phyloP scores from a whole-genome alignment of 1,139 yeast species.

The Candida smagusa region DNA sequence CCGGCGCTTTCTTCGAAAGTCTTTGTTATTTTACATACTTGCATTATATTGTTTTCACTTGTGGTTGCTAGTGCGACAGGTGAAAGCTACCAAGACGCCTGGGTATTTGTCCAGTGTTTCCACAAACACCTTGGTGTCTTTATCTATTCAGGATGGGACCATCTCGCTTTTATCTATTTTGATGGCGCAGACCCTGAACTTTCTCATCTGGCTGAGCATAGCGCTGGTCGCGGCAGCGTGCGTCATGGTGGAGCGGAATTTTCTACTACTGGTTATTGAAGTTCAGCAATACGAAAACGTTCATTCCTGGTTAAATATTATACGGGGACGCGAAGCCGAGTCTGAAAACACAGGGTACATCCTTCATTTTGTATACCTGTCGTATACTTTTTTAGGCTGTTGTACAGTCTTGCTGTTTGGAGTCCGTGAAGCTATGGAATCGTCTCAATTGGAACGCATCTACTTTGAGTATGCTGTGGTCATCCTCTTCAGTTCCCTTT shows the following conservation, averaged over 20 bases:
- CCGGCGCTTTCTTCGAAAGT: constrained; percentile 20
- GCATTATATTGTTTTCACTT: constrained; percentile 38
- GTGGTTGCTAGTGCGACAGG: constrained; percentile 49
- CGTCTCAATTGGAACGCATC: neutral
- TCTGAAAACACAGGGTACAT: neutral
- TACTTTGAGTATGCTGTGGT: constrained; percentile 57
- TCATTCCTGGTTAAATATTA: constrained; percentile 59
- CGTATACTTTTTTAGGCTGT: neutral
- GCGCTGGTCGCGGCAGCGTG: constrained; percentile 68
- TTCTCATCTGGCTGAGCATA: constrained; percentile 67
- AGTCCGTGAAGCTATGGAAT: neutral
- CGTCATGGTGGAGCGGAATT: constrained; percentile 74
- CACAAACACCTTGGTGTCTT: constrained; percentile 43
- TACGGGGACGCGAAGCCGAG: constrained; percentile 38
- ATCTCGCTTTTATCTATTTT: constrained; percentile 54
- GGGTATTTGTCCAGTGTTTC: constrained; percentile 56
- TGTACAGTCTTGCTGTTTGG: neutral
- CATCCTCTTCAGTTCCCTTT: constrained; percentile 60
- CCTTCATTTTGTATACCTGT: neutral
- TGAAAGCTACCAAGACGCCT: constrained; percentile 71
- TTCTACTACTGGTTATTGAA: constrained; percentile 65
- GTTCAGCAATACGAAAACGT: constrained; percentile 74
- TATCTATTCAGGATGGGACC: constrained; percentile 75
- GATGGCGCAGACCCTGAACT: constrained; percentile 42
- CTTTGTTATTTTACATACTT: constrained; percentile 45